Evolutionary conservation across 352 stramenopile species (phyloP), one percentile per base, ranked within the genome.

Genomic region (Phytophthora foliorum): DNA sequence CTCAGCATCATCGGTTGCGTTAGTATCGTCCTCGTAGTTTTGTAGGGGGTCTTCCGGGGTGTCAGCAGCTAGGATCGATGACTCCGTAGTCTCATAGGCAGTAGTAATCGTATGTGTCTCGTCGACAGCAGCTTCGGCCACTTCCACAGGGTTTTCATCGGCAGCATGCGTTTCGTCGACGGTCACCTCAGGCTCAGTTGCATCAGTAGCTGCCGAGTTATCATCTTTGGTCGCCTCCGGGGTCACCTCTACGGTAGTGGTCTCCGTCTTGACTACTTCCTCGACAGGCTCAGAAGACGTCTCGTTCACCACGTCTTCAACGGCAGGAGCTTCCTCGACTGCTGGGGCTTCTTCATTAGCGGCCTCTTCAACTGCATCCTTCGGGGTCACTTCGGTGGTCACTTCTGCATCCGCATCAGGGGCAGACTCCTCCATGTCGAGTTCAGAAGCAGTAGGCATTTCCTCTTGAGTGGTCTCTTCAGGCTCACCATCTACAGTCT

Each of bases 21-120:
- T 48, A 29, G n/a, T 36, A 11, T 21, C 21, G 22, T 27, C 7
- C 14, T 63, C 45, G 3, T 32, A 17, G n/a, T 58, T 45, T 14
- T 22, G 25, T 4, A 56, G 17, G 3, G 22, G 48, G 46, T 58
- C 53, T 63, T 56, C 45, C 5, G 22, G 24, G 22, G 27, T 38
- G 16, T 57, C 38, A 7, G 55, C 41, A 0, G 46, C 42, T 16
- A 67, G 21, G 32, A 59, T 69, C 13, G 57, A 69, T 3, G 50
- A 10, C n/a, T 73, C 57, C 1, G 34, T 22, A 14, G 42, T 45
- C 61, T 69, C 46, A 17, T 68, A 57, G 16, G 24, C 17, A n/a
- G 52, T 62, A 9, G 52, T 58, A 34, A 66, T 46, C 34, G 63
- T 60, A 21, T 70, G 50, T 21, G 60, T 49, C 27, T 64, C 53